Percentiles rank a stretch among this genome's conserved stretches.
phyloP scores from a whole-genome alignment of 2,329 filamentous ascomycete species.

The Bipolaris bicolor region DNA sequence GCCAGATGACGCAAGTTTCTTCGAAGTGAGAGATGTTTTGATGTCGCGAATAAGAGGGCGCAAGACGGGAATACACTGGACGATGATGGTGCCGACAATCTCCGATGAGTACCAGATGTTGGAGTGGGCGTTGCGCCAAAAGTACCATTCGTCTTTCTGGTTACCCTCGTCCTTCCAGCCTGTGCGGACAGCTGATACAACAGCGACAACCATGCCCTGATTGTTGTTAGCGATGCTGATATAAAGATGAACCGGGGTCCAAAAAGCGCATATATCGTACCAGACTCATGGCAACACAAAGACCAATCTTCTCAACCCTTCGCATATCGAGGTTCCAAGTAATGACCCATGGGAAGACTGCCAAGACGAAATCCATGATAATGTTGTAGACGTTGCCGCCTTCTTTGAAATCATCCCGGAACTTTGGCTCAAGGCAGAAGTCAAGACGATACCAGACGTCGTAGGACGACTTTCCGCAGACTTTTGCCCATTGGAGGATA shows the following conservation, averaged over 20 bases:
- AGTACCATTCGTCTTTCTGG: slow-evolving; percentile 54
- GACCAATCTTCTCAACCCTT: slow-evolving; percentile 57
- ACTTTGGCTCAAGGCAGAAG: slow-evolving; percentile 52
- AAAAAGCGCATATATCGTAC: slow-evolving; percentile 17
- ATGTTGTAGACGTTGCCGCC: slow-evolving; percentile 62
- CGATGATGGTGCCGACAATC: slow-evolving; percentile 61
- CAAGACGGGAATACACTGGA: slow-evolving; percentile 61
- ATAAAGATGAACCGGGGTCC: background rate
- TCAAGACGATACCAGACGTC: slow-evolving; percentile 57
- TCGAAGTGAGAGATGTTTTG: slow-evolving; percentile 49
- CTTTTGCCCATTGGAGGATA: slow-evolving; percentile 58
- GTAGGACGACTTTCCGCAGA: slow-evolving; percentile 53
- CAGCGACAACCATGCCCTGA: slow-evolving; percentile 56
- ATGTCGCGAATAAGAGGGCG: slow-evolving; percentile 56
- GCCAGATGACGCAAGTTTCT: slow-evolving; percentile 30
- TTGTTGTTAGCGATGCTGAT: slow-evolving; percentile 5
- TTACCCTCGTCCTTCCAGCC: slow-evolving; percentile 59
- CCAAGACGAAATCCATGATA: slow-evolving; percentile 61
- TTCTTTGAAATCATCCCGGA: slow-evolving; percentile 56
- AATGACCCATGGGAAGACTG: slow-evolving; percentile 58
- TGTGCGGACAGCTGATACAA: slow-evolving; percentile 57
- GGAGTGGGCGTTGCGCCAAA: slow-evolving; percentile 56
- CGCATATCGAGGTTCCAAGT: slow-evolving; percentile 58
- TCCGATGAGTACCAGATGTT: slow-evolving; percentile 61
- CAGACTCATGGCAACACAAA: slow-evolving; percentile 59